These are phyloP conservation scores for Cokeromyces recurvatus DNA, from an alignment of 371 early-diverging fungal species.

Conservation along the genomic window DNA sequence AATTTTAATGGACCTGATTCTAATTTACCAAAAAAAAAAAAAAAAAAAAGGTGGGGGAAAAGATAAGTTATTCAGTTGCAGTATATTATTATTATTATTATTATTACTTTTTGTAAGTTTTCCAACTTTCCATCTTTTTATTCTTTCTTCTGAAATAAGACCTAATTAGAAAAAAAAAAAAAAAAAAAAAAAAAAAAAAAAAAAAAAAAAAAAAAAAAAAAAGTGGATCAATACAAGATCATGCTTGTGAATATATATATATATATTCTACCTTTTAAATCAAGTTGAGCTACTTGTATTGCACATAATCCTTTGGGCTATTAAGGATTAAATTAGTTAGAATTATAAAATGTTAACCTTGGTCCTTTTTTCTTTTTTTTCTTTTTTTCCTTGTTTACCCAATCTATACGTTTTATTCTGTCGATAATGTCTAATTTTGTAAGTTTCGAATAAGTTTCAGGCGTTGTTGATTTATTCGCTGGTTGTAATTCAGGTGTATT, in stretches of 20 bases:
- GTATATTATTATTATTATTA: no score
- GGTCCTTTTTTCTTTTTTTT: no score
- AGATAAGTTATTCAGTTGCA: no score
- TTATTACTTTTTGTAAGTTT: constrained; percentile 5
- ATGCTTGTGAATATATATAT: no score
- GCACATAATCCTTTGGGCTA: constrained; percentile 30
- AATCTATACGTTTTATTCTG: constrained; percentile 4
- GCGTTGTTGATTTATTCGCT: background rate
- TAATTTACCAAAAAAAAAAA: no score
- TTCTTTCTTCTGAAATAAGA: constrained; percentile 17
- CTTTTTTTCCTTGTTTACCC: no score
- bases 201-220: no score
- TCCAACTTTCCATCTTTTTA: constrained; percentile 31
- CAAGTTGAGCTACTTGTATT: constrained; percentile 40
- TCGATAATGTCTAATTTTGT: background rate
- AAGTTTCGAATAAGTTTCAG: background rate
- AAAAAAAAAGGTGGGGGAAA: no score
- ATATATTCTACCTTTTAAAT: constrained; percentile 19
- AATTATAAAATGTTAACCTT: no score
- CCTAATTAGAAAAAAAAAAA: constrained; percentile 5
- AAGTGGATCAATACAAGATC: no score
- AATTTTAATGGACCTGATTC: constrained; percentile 1
- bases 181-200: no score
- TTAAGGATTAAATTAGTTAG: no score
- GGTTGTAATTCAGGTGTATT: constrained; percentile 9